Conservation (phyloP, 108 stramenopile species). For the Skeletonema costatum region DNA sequence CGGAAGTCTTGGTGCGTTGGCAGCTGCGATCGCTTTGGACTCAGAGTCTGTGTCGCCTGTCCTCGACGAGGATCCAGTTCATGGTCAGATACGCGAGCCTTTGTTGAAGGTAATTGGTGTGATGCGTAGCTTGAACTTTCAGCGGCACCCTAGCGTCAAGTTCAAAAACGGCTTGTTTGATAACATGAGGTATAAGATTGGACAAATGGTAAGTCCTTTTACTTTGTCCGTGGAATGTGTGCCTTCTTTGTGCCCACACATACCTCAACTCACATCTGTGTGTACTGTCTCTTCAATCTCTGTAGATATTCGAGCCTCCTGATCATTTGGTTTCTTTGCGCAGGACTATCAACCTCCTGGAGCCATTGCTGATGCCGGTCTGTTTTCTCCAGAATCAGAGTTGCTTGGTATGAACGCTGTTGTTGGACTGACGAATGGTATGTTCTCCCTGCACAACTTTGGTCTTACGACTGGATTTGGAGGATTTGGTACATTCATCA, state of each 20-base stretch:
- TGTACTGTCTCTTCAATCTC: not conserved
- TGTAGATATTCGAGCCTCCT: slow-evolving; percentile 36
- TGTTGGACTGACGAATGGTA: slow-evolving; percentile 41
- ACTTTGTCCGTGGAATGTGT: not conserved
- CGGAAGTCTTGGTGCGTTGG: slow-evolving; percentile 54
- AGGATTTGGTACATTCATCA: slow-evolving; percentile 32
- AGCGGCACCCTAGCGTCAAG: slow-evolving; percentile 22
- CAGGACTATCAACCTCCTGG: slow-evolving; percentile 46
- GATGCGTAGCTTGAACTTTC: slow-evolving; percentile 49
- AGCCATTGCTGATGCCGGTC: slow-evolving; percentile 20
- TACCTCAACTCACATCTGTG: not conserved
- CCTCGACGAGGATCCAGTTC: slow-evolving; percentile 59
- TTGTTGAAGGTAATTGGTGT: slow-evolving; percentile 53
- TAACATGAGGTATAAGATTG: slow-evolving; percentile 37
- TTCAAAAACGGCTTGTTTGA: slow-evolving; percentile 27
- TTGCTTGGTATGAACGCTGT: slow-evolving; percentile 35
- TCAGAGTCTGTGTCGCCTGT: slow-evolving; percentile 45
- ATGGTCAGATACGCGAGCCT: slow-evolving; percentile 53
- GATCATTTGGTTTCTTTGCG: slow-evolving; percentile 49
- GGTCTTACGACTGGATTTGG: slow-evolving; percentile 30
- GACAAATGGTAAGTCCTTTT: slow-evolving; percentile 27
- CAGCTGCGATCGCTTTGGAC: slow-evolving; percentile 56
- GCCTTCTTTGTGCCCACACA: not conserved
- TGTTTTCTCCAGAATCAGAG: slow-evolving; percentile 48
- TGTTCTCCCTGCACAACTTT: slow-evolving; percentile 41